Evolutionary conservation across 2,329 filamentous ascomycete genomes (phyloP).

Genomic region (Sporothrix euskadiensis): DNA sequence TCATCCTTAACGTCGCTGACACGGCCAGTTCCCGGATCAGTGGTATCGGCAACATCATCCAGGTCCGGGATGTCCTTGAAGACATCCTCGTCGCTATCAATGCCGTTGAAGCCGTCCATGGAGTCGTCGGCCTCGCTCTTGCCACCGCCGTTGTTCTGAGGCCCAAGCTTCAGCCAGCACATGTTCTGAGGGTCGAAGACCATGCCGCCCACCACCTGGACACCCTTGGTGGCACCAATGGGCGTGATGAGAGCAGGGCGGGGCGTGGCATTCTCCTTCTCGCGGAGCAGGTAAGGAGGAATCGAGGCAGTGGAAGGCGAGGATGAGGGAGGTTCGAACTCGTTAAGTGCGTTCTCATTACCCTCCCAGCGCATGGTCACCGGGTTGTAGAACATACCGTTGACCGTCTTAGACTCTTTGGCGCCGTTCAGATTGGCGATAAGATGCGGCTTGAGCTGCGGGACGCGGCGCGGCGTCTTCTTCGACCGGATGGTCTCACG

Average conservation of each 20-base stretch:
- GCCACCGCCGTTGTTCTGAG: slow-evolving; percentile 40
- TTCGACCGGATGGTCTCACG: slow-evolving; percentile 50
- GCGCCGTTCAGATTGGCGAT: slow-evolving; percentile 79
- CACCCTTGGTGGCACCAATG: slow-evolving; percentile 77
- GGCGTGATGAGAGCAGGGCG: slow-evolving; percentile 86
- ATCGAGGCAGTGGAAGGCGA: slow-evolving; percentile 56
- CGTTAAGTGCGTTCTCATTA: slow-evolving; percentile 80
- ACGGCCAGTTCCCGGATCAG: slow-evolving; percentile 53
- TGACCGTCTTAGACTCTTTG: slow-evolving; percentile 78
- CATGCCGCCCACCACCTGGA: slow-evolving; percentile 97
- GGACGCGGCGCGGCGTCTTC: slow-evolving; percentile 56
- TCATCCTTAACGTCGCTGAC: slow-evolving; percentile 68
- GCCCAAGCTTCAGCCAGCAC: slow-evolving; percentile 87
- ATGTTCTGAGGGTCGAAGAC: slow-evolving; percentile 95
- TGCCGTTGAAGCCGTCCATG: slow-evolving; percentile 65
- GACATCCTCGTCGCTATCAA: slow-evolving; percentile 87
- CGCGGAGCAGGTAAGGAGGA: slow-evolving; percentile 47
- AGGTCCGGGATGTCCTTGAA: slow-evolving; percentile 95
- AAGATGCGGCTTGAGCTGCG: slow-evolving; percentile 75
- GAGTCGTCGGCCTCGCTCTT: slow-evolving; percentile 56
- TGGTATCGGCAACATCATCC: slow-evolving; percentile 64
- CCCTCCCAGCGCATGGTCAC: slow-evolving; percentile 88
- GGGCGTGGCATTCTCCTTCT: slow-evolving; percentile 61
- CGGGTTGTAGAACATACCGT: slow-evolving; percentile 96
- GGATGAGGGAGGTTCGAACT: slow-evolving; percentile 68